Conservation (phyloP, 306 rosid genomes). For the Oemleria cerasiformis region DNA sequence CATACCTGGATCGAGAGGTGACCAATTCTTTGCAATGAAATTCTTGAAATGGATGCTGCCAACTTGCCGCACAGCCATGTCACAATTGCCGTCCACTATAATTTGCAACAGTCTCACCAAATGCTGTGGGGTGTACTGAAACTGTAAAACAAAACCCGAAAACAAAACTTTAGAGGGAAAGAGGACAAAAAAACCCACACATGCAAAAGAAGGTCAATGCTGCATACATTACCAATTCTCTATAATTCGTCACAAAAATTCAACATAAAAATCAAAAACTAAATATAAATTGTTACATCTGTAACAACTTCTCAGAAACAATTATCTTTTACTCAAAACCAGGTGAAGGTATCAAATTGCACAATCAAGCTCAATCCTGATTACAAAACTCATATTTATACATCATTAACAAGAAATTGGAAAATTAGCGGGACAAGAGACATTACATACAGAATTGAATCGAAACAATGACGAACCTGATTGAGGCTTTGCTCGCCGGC, state of each 20-base stretch:
- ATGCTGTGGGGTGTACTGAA: constrained; percentile 90
- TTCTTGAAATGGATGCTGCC: constrained; percentile 99
- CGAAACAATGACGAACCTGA: constrained; percentile 49
- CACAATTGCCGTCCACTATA: constrained; percentile 76
- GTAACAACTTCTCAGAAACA: background rate
- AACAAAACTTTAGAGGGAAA: background rate
- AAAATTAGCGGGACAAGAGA: background rate
- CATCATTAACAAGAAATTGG: background rate
- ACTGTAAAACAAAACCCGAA: constrained; percentile 37
- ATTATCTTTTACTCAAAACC: background rate
- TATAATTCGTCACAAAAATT: background rate
- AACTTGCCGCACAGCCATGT: constrained; percentile 86
- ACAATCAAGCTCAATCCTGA: constrained; percentile 9
- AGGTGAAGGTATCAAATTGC: background rate
- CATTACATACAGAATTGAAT: background rate
- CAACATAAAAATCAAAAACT: background rate
- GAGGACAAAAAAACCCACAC: background rate
- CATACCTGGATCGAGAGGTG: constrained; percentile 74
- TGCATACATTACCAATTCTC: background rate
- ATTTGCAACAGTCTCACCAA: constrained; percentile 86
- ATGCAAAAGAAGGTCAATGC: background rate
- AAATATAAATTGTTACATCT: background rate
- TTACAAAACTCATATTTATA: background rate
- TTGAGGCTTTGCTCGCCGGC: constrained; percentile 87
- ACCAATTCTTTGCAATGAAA: constrained; percentile 89